Evolutionary conservation across 805 yeast genomes (phyloP), one percentile per base, ranked within the genome.

Genomic region (Wickerhamiella australiensis): DNA sequence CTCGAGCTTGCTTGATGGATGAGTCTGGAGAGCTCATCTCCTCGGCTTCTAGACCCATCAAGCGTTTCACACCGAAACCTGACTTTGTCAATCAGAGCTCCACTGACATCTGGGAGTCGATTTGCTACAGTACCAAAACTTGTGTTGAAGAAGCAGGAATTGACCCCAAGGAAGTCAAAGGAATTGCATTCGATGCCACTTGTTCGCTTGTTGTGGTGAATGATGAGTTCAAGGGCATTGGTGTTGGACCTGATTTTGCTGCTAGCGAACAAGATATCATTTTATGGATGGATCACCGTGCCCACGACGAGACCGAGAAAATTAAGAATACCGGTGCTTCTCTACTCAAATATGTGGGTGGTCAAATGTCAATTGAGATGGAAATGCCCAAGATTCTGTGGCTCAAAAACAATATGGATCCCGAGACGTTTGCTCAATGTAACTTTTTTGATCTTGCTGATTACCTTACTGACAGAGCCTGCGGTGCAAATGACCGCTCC

Each of bases 281-380:
- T 47, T 68, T 92, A 54, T 92, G 98, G 98, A 90, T 92, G 97
- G 98, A 92, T 68, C 98, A 92, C 66, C 76, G 98, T 55, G 96
- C 97, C 0, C 80, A 74, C 13, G 69, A 71, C 6, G 96, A 90
- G 63, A 87, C 96, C 12, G 69, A 77, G 50, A 76, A 70, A 50
- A 87, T 92, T 64, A 90, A 90, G 66, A 77, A 80, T 38, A 82
- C 95, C 0, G 74, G 75, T 31, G 94, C 86, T 61, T 78, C 76
- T 60, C 78, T 85, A 51, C 73, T 92, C 60, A 82, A 85, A 63
- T 92, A 85, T 63, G 97, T 92, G 17, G 98, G 98, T 52, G 97
- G 97, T 17, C 81, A 80, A 59, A 90, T 92, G 96, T 87, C 96
- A 46, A 83, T 92, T 60, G 98, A 90, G 66, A 92, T 92, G 97